Percentiles rank a stretch among this genome's conserved stretches.
phyloP scores from a whole-genome alignment of 805 yeast genomes.

The Wickerhamomyces bovis region DNA sequence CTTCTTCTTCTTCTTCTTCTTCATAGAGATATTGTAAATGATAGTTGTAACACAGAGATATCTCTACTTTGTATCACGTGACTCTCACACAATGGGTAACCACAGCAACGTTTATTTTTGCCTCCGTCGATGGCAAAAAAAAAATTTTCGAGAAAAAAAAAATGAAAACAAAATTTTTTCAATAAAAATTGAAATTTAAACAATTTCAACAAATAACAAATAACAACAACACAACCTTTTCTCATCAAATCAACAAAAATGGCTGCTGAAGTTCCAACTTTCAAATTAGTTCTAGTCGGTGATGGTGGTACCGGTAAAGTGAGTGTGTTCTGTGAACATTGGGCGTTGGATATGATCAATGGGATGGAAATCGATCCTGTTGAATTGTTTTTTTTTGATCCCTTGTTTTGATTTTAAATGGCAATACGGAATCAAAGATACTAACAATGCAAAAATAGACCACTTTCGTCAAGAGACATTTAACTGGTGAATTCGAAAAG shows the following conservation, averaged over 20 bases:
- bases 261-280: conserved; percentile 86
- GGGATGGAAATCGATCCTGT: not conserved
- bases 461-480: conserved; percentile 98
- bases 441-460: conserved; percentile 41
- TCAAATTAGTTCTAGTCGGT: conserved; percentile 98
- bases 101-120: not conserved
- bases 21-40: too few species aligned
- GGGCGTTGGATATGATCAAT: not conserved
- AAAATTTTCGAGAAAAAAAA: conserved; percentile 1
- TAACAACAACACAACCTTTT: not conserved
- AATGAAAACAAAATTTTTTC: not conserved
- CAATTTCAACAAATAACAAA: not conserved
- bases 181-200: conserved; percentile 1
- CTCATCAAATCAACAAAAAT: conserved; percentile 24
- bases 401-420: conserved; percentile 1
- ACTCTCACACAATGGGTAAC: not conserved
- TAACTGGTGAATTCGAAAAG: conserved; percentile 98
- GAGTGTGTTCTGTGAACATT: conserved; percentile 22
- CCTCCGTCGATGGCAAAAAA: conserved; percentile 10
- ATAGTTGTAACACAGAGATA: too few species aligned
- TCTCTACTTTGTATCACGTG: too few species aligned
- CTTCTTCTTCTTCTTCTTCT: too few species aligned
- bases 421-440: not conserved
- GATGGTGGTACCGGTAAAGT: conserved; percentile 99
- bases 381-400: not conserved